A percentile compares a stretch with the other conserved stretches of the same genome.
Conservation (phyloP, 169 alveolate genomes). For the Eimeria zaria region DNA sequence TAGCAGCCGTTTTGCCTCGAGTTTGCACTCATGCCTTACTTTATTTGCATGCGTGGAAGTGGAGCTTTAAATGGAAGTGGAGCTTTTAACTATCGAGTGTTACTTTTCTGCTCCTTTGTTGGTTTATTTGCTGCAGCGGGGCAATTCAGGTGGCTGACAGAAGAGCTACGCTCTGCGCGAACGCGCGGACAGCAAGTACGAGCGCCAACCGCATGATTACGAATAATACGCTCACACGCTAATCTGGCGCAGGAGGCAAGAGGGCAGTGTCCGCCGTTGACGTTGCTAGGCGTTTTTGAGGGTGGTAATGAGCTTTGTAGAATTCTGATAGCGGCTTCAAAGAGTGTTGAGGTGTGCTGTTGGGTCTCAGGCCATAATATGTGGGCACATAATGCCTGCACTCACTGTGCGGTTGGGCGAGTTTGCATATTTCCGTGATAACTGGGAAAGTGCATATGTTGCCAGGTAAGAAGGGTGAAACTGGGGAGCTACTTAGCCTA, state of each 20-base stretch:
- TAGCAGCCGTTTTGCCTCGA: background rate
- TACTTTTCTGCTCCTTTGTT: background rate
- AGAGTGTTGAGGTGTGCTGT: background rate
- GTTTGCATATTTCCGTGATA: background rate
- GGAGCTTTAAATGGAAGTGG: background rate
- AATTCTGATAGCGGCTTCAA: background rate
- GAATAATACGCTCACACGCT: background rate
- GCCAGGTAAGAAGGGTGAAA: background rate
- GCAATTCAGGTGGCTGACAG: conserved; percentile 13
- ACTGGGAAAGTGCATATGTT: background rate
- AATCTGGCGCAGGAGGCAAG: background rate
- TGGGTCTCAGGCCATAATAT: conserved; percentile 31
- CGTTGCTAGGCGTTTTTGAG: background rate
- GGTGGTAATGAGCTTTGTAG: background rate
- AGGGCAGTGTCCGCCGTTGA: background rate
- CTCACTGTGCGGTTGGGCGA: conserved; percentile 2
- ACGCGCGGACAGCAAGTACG: conserved; percentile 18
- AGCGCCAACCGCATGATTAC: background rate
- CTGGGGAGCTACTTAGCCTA: background rate
- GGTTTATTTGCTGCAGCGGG: conserved; percentile 25
- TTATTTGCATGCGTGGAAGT: background rate
- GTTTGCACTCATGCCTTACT: background rate
- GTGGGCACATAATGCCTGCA: conserved; percentile 30
- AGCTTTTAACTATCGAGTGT: background rate
- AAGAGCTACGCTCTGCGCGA: conserved; percentile 33